These are phyloP conservation scores for Ascochyta fabae DNA, from an alignment of 2,329 filamentous ascomycete species.

Conservation along the genomic window DNA sequence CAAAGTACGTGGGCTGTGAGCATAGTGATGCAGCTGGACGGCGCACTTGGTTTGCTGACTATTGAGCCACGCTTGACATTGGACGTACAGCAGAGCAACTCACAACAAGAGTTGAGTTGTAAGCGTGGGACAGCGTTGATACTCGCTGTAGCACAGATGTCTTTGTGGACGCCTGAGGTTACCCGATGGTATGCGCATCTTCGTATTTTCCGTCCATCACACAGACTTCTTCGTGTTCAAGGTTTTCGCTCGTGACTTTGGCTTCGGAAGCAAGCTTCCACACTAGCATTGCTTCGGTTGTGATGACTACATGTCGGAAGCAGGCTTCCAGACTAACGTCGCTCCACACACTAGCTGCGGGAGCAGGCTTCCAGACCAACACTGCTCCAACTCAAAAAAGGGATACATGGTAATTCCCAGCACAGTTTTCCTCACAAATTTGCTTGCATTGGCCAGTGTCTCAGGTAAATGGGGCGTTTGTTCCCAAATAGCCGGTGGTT, in stretches of 20 bases:
- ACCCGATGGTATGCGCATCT: no score
- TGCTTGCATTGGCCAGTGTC: not conserved
- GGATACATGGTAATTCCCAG: not conserved
- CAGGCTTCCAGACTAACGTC: not conserved
- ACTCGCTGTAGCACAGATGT: no score
- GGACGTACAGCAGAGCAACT: constrained; percentile 3
- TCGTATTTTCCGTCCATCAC: not conserved
- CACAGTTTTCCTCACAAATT: not conserved
- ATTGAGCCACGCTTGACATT: not conserved
- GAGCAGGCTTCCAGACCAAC: not conserved
- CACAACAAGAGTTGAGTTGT: constrained; percentile 1
- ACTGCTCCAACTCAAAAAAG: not conserved
- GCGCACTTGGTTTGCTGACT: not conserved
- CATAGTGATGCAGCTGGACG: constrained; percentile 24
- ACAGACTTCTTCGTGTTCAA: not conserved
- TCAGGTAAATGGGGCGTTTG: not conserved
- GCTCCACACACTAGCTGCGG: not conserved
- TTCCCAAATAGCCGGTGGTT: not conserved
- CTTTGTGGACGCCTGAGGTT: no score
- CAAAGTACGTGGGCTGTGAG: constrained; percentile 27
- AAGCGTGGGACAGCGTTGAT: not conserved
- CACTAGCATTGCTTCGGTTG: not conserved
- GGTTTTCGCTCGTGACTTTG: not conserved
- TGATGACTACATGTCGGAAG: not conserved
- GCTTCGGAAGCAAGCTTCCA: not conserved